Conservation (phyloP, 306 rosid species). For the Begonia loranthoides region DNA sequence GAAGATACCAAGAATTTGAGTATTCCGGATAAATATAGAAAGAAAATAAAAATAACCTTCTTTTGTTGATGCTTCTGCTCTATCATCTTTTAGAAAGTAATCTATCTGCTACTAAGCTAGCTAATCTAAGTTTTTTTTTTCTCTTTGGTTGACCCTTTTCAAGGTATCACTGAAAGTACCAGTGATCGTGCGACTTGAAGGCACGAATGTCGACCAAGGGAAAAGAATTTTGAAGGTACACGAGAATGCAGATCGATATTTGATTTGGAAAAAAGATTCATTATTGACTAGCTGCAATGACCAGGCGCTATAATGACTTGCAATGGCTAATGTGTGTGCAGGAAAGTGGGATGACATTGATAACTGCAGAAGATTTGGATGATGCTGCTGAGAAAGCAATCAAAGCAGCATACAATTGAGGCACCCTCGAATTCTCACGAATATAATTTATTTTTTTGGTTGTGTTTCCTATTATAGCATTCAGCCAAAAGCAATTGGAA, state of each 20-base stretch:
- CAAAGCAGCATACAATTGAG: slow-evolving; percentile 51
- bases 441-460: slow-evolving; percentile 8
- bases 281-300: not conserved
- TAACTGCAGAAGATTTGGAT: slow-evolving; percentile 93
- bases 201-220: slow-evolving; percentile 94
- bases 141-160: slow-evolving; percentile 5
- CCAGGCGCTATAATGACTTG: not conserved
- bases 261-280: slow-evolving; percentile 2
- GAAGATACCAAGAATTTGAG: no score
- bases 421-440: slow-evolving; percentile 8
- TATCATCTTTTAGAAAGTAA: no score
- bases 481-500: not conserved
- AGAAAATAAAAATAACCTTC: no score
- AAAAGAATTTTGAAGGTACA: slow-evolving; percentile 76
- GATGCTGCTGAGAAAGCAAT: slow-evolving; percentile 97
- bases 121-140: not conserved
- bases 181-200: slow-evolving; percentile 93
- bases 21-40: no score
- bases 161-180: slow-evolving; percentile 90
- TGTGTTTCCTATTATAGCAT: slow-evolving; percentile 17
- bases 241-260: not conserved
- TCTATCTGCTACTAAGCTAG: no score
- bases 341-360: slow-evolving; percentile 88
- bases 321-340: slow-evolving; percentile 26
- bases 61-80: no score